A percentile compares a stretch with the other conserved stretches of the same genome.
phyloP scores from a whole-genome alignment of 2,329 filamentous ascomycete genomes.

The Apiospora arundinis region DNA sequence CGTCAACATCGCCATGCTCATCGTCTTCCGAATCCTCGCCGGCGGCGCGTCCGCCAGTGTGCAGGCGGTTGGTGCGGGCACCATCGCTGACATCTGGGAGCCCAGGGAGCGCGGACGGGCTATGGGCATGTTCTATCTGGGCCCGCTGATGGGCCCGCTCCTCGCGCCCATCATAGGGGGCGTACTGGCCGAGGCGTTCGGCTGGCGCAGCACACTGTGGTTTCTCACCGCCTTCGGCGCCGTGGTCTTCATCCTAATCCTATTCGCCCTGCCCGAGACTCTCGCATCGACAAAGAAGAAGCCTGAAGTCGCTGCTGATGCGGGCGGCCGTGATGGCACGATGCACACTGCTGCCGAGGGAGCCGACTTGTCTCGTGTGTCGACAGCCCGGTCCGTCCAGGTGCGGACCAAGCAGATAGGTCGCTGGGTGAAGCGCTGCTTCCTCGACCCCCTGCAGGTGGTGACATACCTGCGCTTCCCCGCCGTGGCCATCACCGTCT shows the following conservation, averaged over 20 bases:
- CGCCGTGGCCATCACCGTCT: constrained; percentile 75
- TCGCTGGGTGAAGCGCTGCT: constrained; percentile 60
- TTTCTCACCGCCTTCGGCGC: constrained; percentile 76
- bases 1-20: constrained; percentile 75
- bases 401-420: constrained; percentile 60
- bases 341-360: constrained; percentile 20
- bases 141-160: constrained; percentile 76
- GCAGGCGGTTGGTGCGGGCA: constrained; percentile 83
- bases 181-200: constrained; percentile 69
- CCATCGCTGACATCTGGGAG: constrained; percentile 84
- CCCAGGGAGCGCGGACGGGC: constrained; percentile 73
- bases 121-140: constrained; percentile 86
- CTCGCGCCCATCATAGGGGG: constrained; percentile 80
- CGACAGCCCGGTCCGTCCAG: constrained; percentile 67
- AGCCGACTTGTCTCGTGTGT: constrained; percentile 53
- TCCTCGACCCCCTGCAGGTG: constrained; percentile 76
- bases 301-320: constrained; percentile 19
- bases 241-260: constrained; percentile 58
- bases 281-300: constrained; percentile 46
- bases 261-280: constrained; percentile 71
- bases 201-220: constrained; percentile 82
- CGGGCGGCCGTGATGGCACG: constrained; percentile 1
- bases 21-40: constrained; percentile 75
- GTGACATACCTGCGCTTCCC: constrained; percentile 76
- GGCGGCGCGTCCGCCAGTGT: constrained; percentile 82